A percentile compares a stretch with the other conserved stretches of the same genome.
phyloP scores from a whole-genome alignment of 257 asterid species.

The Jaltomata sinuosa region DNA sequence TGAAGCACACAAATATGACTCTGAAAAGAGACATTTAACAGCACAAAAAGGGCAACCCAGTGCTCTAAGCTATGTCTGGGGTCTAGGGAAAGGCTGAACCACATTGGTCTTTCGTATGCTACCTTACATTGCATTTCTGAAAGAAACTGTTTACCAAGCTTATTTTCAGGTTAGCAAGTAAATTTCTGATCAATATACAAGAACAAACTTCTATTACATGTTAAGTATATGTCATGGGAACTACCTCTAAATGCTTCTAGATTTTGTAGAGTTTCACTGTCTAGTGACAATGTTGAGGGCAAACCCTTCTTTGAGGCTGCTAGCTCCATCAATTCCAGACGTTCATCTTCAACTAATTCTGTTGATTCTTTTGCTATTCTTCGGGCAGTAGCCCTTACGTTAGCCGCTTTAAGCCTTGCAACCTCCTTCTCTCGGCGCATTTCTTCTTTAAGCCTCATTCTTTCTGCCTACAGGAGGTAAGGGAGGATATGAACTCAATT shows the following conservation, averaged over 20 bases:
- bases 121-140: not conserved
- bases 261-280: constrained; percentile 45
- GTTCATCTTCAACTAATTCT: constrained; percentile 72
- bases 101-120: not conserved
- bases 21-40: not conserved
- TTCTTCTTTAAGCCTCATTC: constrained; percentile 73
- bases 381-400: constrained; percentile 75
- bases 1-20: not conserved
- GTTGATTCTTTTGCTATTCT: constrained; percentile 71
- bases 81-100: not conserved
- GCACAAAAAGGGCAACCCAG: not conserved
- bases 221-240: constrained; percentile 4
- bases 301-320: constrained; percentile 54
- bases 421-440: constrained; percentile 80
- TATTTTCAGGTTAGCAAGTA: not conserved
- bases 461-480: constrained; percentile 57
- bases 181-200: not conserved
- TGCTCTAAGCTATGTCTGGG: not conserved
- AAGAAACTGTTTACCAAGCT: not conserved
- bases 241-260: constrained; percentile 54
- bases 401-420: constrained; percentile 84
- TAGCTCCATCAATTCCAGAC: constrained; percentile 78
- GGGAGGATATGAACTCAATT: not conserved
- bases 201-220: not conserved
- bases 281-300: constrained; percentile 63